phyloP scores from a whole-genome alignment of 768 basidiomycete genomes.

The Tricholoma hemisulphureum region DNA sequence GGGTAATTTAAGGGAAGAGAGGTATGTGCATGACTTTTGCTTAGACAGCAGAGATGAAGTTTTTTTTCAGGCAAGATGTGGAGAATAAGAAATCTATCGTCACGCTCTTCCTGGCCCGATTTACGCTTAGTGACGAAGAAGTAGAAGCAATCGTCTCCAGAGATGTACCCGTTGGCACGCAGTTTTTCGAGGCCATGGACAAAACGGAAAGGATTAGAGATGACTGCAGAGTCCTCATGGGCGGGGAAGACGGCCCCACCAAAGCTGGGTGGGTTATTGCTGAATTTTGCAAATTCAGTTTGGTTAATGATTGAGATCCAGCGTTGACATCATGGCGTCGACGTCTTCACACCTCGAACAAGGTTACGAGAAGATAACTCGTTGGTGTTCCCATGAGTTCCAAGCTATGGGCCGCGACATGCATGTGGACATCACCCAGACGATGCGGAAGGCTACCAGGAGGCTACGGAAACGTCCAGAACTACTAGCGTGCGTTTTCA shows the following conservation, averaged over 20 bases:
- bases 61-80: slow-evolving; percentile 54
- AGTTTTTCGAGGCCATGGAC: slow-evolving; percentile 85
- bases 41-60: background rate
- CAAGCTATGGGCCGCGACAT: slow-evolving; percentile 72
- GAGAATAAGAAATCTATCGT: slow-evolving; percentile 75
- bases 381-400: slow-evolving; percentile 86
- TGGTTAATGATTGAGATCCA: slow-evolving; percentile 27
- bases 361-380: slow-evolving; percentile 84
- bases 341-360: slow-evolving; percentile 83
- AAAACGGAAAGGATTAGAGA: slow-evolving; percentile 78
- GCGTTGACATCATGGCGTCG: slow-evolving; percentile 84
- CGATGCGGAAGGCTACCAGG: slow-evolving; percentile 69
- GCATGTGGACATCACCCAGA: slow-evolving; percentile 63
- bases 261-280: slow-evolving; percentile 61
- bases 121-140: slow-evolving; percentile 79
- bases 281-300: background rate
- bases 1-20: slow-evolving; percentile 67
- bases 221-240: slow-evolving; percentile 85
- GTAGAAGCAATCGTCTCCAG: slow-evolving; percentile 72
- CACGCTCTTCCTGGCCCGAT: slow-evolving; percentile 74
- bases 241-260: slow-evolving; percentile 78
- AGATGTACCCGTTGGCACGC: slow-evolving; percentile 69
- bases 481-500: slow-evolving; percentile 58
- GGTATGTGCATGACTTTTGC: slow-evolving; percentile 41
- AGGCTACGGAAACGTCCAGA: slow-evolving; percentile 78